A percentile compares a stretch with the other conserved stretches of the same genome.
Evolutionary conservation across 768 basidiomycete species (phyloP).

Genomic region (Leccinum pellstonianum): DNA sequence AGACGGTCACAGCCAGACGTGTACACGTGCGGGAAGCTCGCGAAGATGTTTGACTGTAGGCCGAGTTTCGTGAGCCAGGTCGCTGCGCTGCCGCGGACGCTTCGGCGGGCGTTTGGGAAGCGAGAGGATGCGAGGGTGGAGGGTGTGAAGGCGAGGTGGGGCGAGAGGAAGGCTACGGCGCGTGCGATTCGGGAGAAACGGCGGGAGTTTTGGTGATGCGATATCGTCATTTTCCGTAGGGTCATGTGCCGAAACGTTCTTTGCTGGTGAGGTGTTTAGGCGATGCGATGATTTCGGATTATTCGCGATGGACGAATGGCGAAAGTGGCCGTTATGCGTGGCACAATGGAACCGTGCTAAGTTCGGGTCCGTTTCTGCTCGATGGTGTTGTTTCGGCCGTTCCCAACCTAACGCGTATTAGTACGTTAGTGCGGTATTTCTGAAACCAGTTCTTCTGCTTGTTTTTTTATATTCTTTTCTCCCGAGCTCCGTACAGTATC

Average conservation of each 20-base stretch:
- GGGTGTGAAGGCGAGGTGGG: constrained; percentile 57
- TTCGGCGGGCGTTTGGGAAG: constrained; percentile 43
- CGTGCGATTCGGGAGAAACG: constrained; percentile 67
- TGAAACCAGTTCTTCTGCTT: not conserved
- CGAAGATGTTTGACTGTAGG: constrained; percentile 74
- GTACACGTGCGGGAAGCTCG: constrained; percentile 67
- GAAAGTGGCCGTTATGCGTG: no score
- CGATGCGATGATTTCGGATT: no score
- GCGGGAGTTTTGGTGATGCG: constrained; percentile 64
- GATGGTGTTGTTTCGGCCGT: not conserved
- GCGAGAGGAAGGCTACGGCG: constrained; percentile 61
- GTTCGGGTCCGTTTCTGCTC: no score
- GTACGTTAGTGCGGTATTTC: not conserved
- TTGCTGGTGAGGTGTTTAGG: not conserved
- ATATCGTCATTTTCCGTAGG: no score
- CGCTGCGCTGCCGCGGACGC: constrained; percentile 57
- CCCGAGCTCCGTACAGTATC: not conserved
- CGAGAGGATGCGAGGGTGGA: constrained; percentile 48
- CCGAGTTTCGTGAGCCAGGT: constrained; percentile 62
- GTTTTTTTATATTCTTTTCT: not conserved
- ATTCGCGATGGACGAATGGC: no score
- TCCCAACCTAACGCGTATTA: not conserved
- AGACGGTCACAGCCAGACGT: constrained; percentile 53
- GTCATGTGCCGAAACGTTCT: not conserved
- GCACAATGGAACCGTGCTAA: no score